Conservation (phyloP, 495 filamentous ascomycete genomes). For the Neurospora sp. region DNA sequence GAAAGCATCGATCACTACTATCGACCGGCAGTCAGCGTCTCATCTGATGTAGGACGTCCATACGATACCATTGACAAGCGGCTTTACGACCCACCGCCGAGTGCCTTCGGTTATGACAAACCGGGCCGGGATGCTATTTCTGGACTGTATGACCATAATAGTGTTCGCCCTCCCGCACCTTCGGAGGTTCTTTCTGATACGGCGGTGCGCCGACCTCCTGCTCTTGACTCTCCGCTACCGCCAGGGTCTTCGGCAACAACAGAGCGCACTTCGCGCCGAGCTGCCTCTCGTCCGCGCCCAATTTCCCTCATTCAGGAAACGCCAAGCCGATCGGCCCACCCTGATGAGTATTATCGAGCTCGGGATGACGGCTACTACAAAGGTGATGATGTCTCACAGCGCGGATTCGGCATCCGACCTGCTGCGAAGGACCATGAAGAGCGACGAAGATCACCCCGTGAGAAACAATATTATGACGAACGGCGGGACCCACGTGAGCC, state of each 20-base stretch:
- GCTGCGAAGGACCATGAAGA: conserved; percentile 23
- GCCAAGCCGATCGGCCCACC: conserved; percentile 22
- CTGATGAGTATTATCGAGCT: conserved; percentile 32
- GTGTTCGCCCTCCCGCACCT: conserved; percentile 34
- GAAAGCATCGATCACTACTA: conserved; percentile 47
- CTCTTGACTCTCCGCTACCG: conserved; percentile 15
- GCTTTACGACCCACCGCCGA: conserved; percentile 49
- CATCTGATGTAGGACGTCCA: conserved; percentile 44
- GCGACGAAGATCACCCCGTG: conserved; percentile 13
- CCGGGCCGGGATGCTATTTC: conserved; percentile 29
- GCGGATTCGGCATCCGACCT: conserved; percentile 37
- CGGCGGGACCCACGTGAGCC: conserved; percentile 19
- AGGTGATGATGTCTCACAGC: conserved; percentile 26
- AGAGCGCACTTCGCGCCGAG: conserved; percentile 11
- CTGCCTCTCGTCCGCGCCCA: conserved; percentile 24
- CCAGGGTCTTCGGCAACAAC: not conserved
- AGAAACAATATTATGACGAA: conserved; percentile 24
- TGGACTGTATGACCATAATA: conserved; percentile 35
- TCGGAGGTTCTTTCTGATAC: conserved; percentile 26
- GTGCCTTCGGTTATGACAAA: conserved; percentile 53
- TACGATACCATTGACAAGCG: conserved; percentile 23
- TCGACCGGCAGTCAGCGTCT: conserved; percentile 54
- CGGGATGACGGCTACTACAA: conserved; percentile 25
- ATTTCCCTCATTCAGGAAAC: conserved; percentile 39
- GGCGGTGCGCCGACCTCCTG: conserved; percentile 18